A percentile compares a stretch with the other conserved stretches of the same genome.
Conservation (phyloP, 1,284 basidiomycete genomes). For the Irpex sp. region DNA sequence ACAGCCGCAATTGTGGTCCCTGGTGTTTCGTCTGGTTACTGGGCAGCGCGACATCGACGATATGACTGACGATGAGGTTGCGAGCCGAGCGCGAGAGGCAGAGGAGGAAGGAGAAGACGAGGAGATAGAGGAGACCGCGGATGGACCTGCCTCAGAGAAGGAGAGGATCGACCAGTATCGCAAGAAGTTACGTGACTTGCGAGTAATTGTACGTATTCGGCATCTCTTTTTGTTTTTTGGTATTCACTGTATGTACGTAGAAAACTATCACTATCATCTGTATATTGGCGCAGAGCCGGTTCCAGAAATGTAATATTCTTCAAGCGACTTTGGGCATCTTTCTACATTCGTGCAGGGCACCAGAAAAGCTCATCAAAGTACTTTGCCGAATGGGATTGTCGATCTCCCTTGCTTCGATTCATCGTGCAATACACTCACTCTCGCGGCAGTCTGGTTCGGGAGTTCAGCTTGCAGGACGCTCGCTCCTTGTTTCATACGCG, state of each 20-base stretch:
- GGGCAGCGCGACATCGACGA: too few species aligned
- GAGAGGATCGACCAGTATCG: too few species aligned
- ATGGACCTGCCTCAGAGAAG: too few species aligned
- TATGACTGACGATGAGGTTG: too few species aligned
- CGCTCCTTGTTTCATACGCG: conserved; percentile 18
- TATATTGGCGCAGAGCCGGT: conserved; percentile 7
- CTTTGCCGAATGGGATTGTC: conserved; percentile 4
- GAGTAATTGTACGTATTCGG: too few species aligned
- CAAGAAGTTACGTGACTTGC: too few species aligned
- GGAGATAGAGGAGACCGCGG: too few species aligned
- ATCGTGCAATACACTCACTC: conserved; percentile 1
- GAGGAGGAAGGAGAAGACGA: too few species aligned
- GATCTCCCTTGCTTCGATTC: not conserved
- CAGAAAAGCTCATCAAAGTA: conserved; percentile 13
- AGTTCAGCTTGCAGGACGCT: conserved; percentile 19
- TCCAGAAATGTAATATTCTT: conserved; percentile 12
- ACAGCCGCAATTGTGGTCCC: not conserved
- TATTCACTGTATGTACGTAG: not conserved
- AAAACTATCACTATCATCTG: conserved; percentile 2
- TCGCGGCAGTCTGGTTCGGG: not conserved
- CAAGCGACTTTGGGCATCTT: conserved; percentile 11
- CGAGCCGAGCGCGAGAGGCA: too few species aligned
- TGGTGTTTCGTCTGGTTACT: too few species aligned
- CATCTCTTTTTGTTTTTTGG: too few species aligned
- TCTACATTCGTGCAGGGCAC: conserved; percentile 10